phyloP scores from a whole-genome alignment of 768 basidiomycete genomes.

The Ramaria sp. region DNA sequence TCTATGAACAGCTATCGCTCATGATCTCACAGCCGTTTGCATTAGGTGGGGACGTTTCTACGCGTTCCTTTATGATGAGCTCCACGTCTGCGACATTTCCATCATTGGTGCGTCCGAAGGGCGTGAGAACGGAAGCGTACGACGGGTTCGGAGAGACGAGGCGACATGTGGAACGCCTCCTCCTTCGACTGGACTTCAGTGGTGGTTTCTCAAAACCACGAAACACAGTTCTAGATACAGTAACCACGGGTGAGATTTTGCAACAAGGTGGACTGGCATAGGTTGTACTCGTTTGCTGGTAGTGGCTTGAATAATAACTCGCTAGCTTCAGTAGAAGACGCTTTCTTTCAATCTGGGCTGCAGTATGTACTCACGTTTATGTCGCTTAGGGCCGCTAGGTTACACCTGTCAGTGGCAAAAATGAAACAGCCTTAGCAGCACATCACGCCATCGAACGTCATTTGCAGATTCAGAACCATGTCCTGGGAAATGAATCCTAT shows the following conservation, averaged over 20 bases:
- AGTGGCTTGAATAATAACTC: background rate
- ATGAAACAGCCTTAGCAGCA: background rate
- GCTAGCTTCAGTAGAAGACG: background rate
- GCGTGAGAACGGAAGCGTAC: conserved; percentile 27
- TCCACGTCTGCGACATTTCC: conserved; percentile 36
- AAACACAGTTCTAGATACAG: background rate
- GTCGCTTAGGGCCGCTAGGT: background rate
- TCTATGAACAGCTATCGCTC: conserved; percentile 70
- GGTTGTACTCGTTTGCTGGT: background rate
- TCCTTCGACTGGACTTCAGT: conserved; percentile 80
- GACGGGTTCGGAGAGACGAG: conserved; percentile 61
- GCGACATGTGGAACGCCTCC: conserved; percentile 70
- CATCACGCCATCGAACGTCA: conserved; percentile 4
- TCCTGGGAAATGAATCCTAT: too few species aligned
- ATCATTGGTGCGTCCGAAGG: conserved; percentile 41
- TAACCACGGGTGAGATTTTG: conserved; percentile 7
- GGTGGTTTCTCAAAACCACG: conserved; percentile 47
- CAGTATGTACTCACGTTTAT: background rate
- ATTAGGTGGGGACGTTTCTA: conserved; percentile 51
- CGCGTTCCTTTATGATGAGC: conserved; percentile 54
- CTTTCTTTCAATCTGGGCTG: background rate
- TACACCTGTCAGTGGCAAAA: background rate
- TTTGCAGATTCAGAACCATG: background rate
- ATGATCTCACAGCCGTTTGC: conserved; percentile 66
- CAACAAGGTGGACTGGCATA: conserved; percentile 12